Base-by-base conservation (phyloP, 169 alveolate species). In the Plasmodium fragile region DNA sequence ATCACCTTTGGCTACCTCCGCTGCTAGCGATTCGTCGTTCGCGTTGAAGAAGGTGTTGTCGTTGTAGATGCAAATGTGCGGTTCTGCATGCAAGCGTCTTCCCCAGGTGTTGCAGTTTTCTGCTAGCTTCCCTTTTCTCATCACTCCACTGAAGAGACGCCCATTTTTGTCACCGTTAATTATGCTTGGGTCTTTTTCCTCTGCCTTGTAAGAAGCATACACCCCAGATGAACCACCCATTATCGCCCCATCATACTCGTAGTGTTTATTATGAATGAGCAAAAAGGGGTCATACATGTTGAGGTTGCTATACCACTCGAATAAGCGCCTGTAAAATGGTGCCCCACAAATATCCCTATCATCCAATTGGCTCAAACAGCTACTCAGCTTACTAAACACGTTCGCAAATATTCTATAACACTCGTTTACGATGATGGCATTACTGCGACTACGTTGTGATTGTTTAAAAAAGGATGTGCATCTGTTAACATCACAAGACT, bases 301-400 rank as follows among this genome's bases (percentile, higher is more conserved):
- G 34, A 89, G 84, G 25, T 89, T 77, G 36, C 81, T 89, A 22
- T 89, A 34, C 91, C 90, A 89, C 34, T 89, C 90, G 43, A 59
- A 89, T 10, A 53, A 30, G 25, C 73, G 82, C 11, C 32, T 45
- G 59, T 80, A 13, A 43, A 18, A 4, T 5, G 53, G 10, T 10
- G n/a, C 34, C 49, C 45, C 36, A 1, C 8, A 7, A 13, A 28
- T 0, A 11, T 22, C 30, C 43, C 2, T n/a, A 0, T 49, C 59
- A 1, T 43, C 73, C 2, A 43, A 28, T 6, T 80, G 4, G 11
- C 16, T n/a, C 13, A 80, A 49, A 80, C 65, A 80, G 16, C 6
- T 28, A n/a, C 65, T 30, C 36, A 43, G 4, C 75, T 71, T 69
- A 3, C n/a, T 81, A 22, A 39, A 41, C 0, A 83, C 8, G 11